These are phyloP conservation scores for Zea luxurians DNA, from an alignment of 176 grass and related monocot genomes.

Conservation along the genomic window DNA sequence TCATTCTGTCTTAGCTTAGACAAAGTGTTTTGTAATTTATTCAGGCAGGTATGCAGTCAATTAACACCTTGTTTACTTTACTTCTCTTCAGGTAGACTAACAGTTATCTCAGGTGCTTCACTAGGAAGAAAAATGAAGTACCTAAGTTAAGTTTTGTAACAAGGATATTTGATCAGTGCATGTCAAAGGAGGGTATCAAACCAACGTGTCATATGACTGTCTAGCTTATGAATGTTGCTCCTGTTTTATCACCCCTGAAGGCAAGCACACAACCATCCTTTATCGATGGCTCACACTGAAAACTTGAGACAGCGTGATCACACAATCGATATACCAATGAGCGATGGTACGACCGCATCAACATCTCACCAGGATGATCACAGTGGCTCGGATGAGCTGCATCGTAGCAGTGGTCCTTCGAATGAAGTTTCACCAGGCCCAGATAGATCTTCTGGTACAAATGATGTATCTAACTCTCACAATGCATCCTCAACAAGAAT, in stretches of 20 bases:
- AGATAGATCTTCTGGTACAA: slow-evolving; percentile 39
- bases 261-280: slow-evolving; percentile 23
- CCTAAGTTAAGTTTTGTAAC: not conserved
- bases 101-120: slow-evolving; percentile 12
- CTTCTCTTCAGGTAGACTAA: slow-evolving; percentile 46
- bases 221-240: slow-evolving; percentile 1
- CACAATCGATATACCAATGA: slow-evolving; percentile 72
- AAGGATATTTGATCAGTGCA: slow-evolving; percentile 7
- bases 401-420: slow-evolving; percentile 28
- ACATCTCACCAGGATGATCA: slow-evolving; percentile 36
- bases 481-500: slow-evolving; percentile 47
- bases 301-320: slow-evolving; percentile 53
- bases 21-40: slow-evolving; percentile 8
- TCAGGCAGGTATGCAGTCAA: not conserved
- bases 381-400: slow-evolving; percentile 28
- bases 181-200: slow-evolving; percentile 9
- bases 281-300: slow-evolving; percentile 56
- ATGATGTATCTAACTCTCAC: slow-evolving; percentile 37
- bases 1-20: slow-evolving; percentile 30
- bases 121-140: not conserved
- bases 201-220: slow-evolving; percentile 21
- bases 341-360: slow-evolving; percentile 55
- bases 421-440: slow-evolving; percentile 35
- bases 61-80: slow-evolving; percentile 10
- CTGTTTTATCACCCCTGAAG: slow-evolving; percentile 17